Evolutionary conservation across 768 basidiomycete species (phyloP), one percentile per base, ranked within the genome.

Genomic region (Vararia minispora): DNA sequence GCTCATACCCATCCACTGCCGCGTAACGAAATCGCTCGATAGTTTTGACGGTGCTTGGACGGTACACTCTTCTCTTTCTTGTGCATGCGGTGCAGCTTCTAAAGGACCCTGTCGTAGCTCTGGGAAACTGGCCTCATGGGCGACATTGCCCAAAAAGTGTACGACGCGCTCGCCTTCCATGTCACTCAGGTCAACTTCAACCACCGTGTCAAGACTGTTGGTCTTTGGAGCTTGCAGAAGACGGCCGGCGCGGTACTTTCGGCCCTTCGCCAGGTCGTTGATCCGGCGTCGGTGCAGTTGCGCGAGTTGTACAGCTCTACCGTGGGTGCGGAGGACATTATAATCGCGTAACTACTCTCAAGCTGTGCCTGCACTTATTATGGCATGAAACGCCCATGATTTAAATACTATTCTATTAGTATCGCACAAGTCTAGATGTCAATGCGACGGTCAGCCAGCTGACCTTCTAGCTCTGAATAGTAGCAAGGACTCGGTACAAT

Each of bases 31-130:
- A 53, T 76, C 85, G 42, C 59, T 94, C 42, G 64, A 59, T 38
- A 88, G 95, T 43, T 99, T 97, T 55, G 89, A 98, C 58, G 95
- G 95, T 4, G 75, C 89, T 16, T 98, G 91, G 92, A 98, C 89
- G 39, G 86, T 90, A 55, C 54, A 83, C 70, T 16, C 34, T 39
- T 28, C 37, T 20, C 39, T 14, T 33, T 22, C 34, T 34, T n/a
- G 45, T 27, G 32, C 2, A 6, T 22, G 34, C 24, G 42, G 33
- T 22, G 34, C 30, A 43, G 23, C 45, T 40, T 24, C 38, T 44
- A 29, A 45, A 36, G 29, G 14, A 42, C 39, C 12, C 17, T 26
- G 27, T 28, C 37, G 17, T 46, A 90, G 88, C 80, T 90, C 72
- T 92, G 90, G 82, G 88, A 92, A 66, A 87, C 89, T 55, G 94